Evolutionary conservation across 768 basidiomycete genomes (phyloP).

Genomic region (Amylocystis lapponica): DNA sequence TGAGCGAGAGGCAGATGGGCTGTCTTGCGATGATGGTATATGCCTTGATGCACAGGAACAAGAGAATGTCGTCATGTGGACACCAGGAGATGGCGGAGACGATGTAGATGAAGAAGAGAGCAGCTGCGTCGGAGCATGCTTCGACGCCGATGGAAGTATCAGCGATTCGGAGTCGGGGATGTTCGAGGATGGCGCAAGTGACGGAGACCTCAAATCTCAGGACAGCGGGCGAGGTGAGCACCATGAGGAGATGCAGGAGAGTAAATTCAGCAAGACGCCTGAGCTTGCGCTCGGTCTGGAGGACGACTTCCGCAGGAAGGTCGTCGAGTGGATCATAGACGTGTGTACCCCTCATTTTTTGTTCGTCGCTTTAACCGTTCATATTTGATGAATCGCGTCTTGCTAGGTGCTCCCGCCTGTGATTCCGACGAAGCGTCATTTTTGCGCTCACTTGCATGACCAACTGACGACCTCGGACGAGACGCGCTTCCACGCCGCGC

Average conservation of each 20-base stretch:
- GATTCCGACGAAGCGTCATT: constrained; percentile 5
- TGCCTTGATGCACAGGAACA: not conserved
- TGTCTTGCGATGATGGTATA: constrained; percentile 11
- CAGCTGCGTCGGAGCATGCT: constrained; percentile 17
- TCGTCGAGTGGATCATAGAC: constrained; percentile 42
- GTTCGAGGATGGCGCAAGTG: too few relatives aligned
- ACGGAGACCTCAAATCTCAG: too few relatives aligned
- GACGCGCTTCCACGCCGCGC: constrained; percentile 61
- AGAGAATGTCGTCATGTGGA: constrained; percentile 4
- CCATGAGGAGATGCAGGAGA: too few relatives aligned
- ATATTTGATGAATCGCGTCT: too few relatives aligned
- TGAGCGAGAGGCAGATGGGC: constrained; percentile 32
- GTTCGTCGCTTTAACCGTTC: too few relatives aligned
- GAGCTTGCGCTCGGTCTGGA: constrained; percentile 26
- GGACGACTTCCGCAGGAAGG: constrained; percentile 26
- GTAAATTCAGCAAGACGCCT: not conserved
- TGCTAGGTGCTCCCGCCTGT: constrained; percentile 18
- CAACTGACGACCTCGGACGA: constrained; percentile 49
- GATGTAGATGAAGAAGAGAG: not conserved
- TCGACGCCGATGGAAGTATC: too few relatives aligned
- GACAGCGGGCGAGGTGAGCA: too few relatives aligned
- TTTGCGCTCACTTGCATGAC: constrained; percentile 37
- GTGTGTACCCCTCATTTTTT: constrained; percentile 19
- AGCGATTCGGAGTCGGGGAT: too few relatives aligned
- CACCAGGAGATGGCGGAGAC: not conserved